Evolutionary conservation across 2,329 filamentous ascomycete species (phyloP).

Genomic region (Sporothrix mexicana): DNA sequence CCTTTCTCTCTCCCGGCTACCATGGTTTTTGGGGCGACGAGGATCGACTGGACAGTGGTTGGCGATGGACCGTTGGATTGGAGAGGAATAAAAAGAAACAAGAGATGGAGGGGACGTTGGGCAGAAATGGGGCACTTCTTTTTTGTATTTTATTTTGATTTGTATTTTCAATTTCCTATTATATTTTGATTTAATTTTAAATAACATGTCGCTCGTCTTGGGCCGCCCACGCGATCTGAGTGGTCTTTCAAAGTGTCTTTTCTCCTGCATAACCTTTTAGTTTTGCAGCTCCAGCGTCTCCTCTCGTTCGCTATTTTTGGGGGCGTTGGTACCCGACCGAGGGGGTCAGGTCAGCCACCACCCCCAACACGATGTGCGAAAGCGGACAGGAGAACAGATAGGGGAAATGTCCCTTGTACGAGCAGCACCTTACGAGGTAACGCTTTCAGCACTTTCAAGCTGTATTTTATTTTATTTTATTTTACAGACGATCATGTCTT

Average conservation of each 20-base stretch:
- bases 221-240: conserved; percentile 19
- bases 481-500: not conserved
- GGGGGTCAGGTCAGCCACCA: conserved; percentile 14
- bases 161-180: no score
- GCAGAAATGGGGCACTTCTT: conserved; percentile 42
- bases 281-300: conserved; percentile 3
- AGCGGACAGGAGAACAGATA: not conserved
- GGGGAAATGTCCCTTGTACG: conserved; percentile 1
- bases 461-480: not conserved
- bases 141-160: no score
- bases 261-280: not conserved
- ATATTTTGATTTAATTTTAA: not conserved
- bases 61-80: conserved; percentile 40
- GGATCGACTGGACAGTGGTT: conserved; percentile 41
- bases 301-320: conserved; percentile 32
- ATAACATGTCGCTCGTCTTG: conserved; percentile 5
- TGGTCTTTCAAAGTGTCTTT: not conserved
- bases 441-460: not conserved
- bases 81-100: not conserved
- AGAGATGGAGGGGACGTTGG: conserved; percentile 37
- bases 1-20: not conserved
- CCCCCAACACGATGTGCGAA: not conserved
- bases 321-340: conserved; percentile 44
- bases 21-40: conserved; percentile 9
- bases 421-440: not conserved